Base-by-base conservation (phyloP, 495 filamentous ascomycete species). In the Hypoxylon trugodes region DNA sequence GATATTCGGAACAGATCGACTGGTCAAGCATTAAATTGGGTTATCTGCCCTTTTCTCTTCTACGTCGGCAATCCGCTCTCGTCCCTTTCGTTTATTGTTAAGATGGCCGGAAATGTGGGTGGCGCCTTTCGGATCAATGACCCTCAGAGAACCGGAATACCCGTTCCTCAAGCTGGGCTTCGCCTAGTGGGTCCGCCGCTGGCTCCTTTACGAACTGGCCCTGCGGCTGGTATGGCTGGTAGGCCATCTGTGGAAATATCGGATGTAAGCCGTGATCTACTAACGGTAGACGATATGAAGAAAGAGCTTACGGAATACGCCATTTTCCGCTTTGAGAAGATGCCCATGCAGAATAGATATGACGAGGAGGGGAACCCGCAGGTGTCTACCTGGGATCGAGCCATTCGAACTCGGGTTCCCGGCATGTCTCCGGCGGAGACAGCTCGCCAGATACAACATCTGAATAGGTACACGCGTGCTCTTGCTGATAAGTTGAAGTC, bases 241-340 rank as follows among this genome's bases (percentile, higher is more conserved):
- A 40, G 48, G 0, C 57, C 61, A 26, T 58, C 58, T n/a, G 36
- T 64, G 28, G 19, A 63, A 55, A 66, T 71, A 24, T 66, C 58
- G 0, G 66, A 71, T 12, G 61, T 71, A 18, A 63, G 65, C 46
- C 53, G 41, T 8, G 61, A 62, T 13, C 53, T 71, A 5, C 30
- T 49, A 15, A 63, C 69, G 1, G 12, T 45, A 22, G 49, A 56
- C 13, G 68, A 76, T 19, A 72, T 69, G 35, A 69, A 35, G 30
- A 69, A 73, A 12, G 69, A 61, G 0, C 63, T 72, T 28, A 68
- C 75, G 0, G 67, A 74, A 3, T 76, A 72, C 47, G 33, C 21
- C 18, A 63, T 72, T 3, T 65, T 71, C 47, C 72, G 74, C 1
- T 71, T 76, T 24, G 69, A 75, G 42, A 71, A 63, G 56, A 40